Evolutionary conservation across 257 asterid species (phyloP), one percentile per base, ranked within the genome.

Genomic region (Oldenlandia corymbosa): DNA sequence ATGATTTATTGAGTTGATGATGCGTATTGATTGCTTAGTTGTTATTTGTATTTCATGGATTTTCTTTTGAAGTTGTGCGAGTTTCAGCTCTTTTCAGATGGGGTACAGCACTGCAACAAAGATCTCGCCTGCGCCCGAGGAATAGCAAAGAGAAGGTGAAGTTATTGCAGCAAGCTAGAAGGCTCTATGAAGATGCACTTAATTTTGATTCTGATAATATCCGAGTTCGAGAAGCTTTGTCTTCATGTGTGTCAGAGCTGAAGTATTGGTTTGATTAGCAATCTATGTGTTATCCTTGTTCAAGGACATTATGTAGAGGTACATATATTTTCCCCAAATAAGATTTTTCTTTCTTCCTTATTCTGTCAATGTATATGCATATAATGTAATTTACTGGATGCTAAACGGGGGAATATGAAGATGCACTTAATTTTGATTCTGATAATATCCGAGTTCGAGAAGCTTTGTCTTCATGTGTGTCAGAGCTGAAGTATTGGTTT

Each of bases 61-160:
- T 59, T 34, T 24, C 59, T 37, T 43, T 53, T 21, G 11, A 37
- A 26, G 20, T 50, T 18, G 64, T 59, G 57, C 53, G 32, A 24
- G 26, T 68, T 85, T 70, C 94, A 88, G 98, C 98, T 72, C 95
- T 91, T 68, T 88, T 77, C 83, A 78, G 91, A 77, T 91, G 96
- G 98, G 98, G 88, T 53, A 75, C 85, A 43, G 87, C 91, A 68
- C 70, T 91, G 77, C 96, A 88, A 79, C 91, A 88, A 26, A 81
- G 96, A 66, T 87, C 98, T 26, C 85, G 83, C 62, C 76, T 91
- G 36, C 78, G 96, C 61, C 94, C 96, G 36, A 74, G 85, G 51
- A 83, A 71, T 20, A 86, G 94, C 73, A 77, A 76, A 76, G 96
- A 88, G 73, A 88, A 84, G 90, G 82, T 86, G 68, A 91, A 86